Evolutionary conservation across 2,329 filamentous ascomycete species (phyloP).

Genomic region (Cercospora canescens): DNA sequence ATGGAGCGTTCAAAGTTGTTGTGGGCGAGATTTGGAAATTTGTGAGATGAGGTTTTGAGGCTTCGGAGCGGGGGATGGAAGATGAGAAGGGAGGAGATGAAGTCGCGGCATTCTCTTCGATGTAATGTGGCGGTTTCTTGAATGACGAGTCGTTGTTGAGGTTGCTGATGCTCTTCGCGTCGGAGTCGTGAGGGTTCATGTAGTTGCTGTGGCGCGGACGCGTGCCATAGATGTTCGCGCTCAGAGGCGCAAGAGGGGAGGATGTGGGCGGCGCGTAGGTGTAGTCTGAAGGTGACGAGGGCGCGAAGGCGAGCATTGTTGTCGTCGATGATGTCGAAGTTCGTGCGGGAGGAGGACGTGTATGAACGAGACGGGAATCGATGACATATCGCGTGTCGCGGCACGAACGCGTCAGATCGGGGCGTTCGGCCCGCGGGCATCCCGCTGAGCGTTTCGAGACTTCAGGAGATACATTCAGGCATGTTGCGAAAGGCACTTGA

Average conservation of each 20-base stretch:
- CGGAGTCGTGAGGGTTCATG: conserved; percentile 11
- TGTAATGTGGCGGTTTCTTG: not conserved
- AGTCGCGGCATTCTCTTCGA: not conserved
- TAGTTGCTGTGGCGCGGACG: conserved; percentile 13
- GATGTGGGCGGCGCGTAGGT: conserved; percentile 34
- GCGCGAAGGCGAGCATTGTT: conserved; percentile 22
- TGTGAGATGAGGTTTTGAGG: not conserved
- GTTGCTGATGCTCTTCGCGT: conserved; percentile 14
- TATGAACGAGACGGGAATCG: not conserved
- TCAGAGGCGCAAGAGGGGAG: conserved; percentile 48
- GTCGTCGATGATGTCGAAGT: not conserved
- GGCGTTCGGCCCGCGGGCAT: not conserved
- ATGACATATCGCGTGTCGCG: conserved; percentile 4
- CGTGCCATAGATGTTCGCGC: conserved; percentile 38
- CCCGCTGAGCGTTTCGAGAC: not conserved
- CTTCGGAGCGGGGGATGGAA: not conserved
- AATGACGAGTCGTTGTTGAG: not conserved
- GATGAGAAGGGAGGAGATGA: not conserved
- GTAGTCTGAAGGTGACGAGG: conserved; percentile 23
- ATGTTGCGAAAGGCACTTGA: not conserved
- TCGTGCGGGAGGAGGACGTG: not conserved
- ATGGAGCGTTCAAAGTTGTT: no score
- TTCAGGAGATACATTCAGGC: not conserved
- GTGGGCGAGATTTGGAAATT: no score
- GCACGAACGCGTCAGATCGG: conserved; percentile 1